A percentile compares a stretch with the other conserved stretches of the same genome.
phyloP scores from a whole-genome alignment of 805 yeast species.

The Metschnikowia corniflorae region DNA sequence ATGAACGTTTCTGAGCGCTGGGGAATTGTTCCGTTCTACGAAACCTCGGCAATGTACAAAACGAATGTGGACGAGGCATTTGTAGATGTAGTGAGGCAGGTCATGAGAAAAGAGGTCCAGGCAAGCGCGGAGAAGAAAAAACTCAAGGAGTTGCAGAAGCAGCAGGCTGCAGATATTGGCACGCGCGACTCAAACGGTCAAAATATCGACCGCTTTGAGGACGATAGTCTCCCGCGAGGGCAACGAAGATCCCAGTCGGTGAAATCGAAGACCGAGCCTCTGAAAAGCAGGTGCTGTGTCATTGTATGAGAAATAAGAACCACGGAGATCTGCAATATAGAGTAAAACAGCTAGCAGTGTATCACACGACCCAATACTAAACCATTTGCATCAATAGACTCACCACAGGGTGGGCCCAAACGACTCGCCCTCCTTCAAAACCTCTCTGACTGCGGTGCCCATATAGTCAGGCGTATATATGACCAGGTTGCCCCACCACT shows the following conservation, averaged over 20 bases:
- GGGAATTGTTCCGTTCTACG: constrained; percentile 90
- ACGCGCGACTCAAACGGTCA: neutral
- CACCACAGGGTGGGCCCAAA: constrained; percentile 11
- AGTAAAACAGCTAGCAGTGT: no score
- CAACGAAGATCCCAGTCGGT: constrained; percentile 13
- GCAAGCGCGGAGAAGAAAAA: constrained; percentile 43
- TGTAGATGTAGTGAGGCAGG: constrained; percentile 82
- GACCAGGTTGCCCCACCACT: constrained; percentile 11
- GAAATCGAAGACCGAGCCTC: constrained; percentile 8
- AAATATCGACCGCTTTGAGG: constrained; percentile 5
- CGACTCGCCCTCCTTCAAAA: constrained; percentile 9
- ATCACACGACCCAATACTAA: no score
- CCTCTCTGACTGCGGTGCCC: constrained; percentile 7
- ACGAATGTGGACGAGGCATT: constrained; percentile 91
- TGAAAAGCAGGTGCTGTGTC: constrained; percentile 18
- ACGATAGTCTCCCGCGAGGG: constrained; percentile 10
- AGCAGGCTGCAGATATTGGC: constrained; percentile 23
- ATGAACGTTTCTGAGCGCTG: constrained; percentile 77
- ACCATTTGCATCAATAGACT: no score
- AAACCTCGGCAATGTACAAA: constrained; percentile 87
- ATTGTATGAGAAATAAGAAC: constrained; percentile 14
- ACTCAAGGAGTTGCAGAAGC: constrained; percentile 40
- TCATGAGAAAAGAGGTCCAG: constrained; percentile 68
- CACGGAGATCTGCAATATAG: no score
- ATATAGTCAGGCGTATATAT: constrained; percentile 8